phyloP scores from a whole-genome alignment of 805 yeast genomes.

The Candida awuae region DNA sequence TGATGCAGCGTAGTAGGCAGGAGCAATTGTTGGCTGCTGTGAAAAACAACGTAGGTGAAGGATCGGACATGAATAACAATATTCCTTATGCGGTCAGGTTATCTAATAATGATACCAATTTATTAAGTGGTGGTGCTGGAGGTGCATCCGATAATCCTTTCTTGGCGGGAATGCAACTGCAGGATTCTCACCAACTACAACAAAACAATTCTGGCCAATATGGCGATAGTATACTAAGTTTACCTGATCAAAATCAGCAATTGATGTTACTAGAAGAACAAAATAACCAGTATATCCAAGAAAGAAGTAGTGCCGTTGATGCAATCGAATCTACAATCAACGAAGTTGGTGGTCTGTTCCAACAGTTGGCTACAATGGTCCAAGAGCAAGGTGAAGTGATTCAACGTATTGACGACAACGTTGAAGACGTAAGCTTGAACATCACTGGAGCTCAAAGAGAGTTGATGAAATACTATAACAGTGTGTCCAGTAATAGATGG shows the following conservation, averaged over 20 bases:
- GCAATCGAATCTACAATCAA: constrained; percentile 95
- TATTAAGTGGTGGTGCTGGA: neutral
- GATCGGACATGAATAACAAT: constrained; percentile 3
- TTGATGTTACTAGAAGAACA: constrained; percentile 80
- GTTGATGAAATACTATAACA: constrained; percentile 78
- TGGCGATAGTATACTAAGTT: constrained; percentile 46
- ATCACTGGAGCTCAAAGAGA: constrained; percentile 93
- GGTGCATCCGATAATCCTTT: constrained; percentile 32
- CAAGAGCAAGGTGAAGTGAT: constrained; percentile 95
- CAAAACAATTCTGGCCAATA: constrained; percentile 25
- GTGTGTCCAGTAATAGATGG: constrained; percentile 88
- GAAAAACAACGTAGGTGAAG: constrained; percentile 16
- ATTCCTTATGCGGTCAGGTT: constrained; percentile 26
- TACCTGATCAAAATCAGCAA: constrained; percentile 84
- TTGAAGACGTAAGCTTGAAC: constrained; percentile 85
- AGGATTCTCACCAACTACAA: neutral
- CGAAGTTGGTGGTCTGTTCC: constrained; percentile 90
- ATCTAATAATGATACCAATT: neutral
- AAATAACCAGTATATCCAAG: constrained; percentile 65
- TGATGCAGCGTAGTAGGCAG: constrained; percentile 70
- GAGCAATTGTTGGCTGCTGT: constrained; percentile 68
- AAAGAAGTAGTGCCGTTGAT: constrained; percentile 84
- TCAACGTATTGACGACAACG: constrained; percentile 90
- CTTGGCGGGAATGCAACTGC: constrained; percentile 18
- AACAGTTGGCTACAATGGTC: constrained; percentile 94